Conservation (phyloP, 257 asterid species). For the Lantana camara region DNA sequence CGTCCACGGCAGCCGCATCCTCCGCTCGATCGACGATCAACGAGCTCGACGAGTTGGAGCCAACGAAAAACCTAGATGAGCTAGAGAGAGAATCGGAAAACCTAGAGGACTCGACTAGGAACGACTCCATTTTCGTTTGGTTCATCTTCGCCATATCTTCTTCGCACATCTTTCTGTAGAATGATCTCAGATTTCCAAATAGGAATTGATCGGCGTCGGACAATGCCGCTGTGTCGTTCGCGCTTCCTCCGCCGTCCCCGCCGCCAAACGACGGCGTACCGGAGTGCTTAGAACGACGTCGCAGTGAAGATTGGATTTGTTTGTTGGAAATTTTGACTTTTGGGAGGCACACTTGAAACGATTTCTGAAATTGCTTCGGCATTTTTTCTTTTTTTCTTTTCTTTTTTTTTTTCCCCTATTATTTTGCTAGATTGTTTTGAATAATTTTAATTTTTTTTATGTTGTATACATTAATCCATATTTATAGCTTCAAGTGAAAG, state of each 20-base stretch:
- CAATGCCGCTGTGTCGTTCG: conserved; percentile 31
- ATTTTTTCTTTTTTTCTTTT: conserved; percentile 26
- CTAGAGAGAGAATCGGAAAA: conserved; percentile 21
- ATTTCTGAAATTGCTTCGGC: conserved; percentile 51
- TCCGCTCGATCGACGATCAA: conserved; percentile 4
- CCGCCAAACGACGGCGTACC: conserved; percentile 41
- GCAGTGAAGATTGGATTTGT: conserved; percentile 13
- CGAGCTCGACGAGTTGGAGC: too few relatives aligned
- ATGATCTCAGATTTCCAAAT: conserved; percentile 48
- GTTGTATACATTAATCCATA: too few relatives aligned
- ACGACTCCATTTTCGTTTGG: background rate
- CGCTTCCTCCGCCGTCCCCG: conserved; percentile 3
- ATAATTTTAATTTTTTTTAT: too few relatives aligned
- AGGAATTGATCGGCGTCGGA: conserved; percentile 51
- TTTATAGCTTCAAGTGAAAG: too few relatives aligned
- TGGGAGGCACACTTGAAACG: conserved; percentile 37
- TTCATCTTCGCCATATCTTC: conserved; percentile 25
- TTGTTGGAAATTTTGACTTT: conserved; percentile 36
- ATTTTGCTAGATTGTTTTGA: too few relatives aligned
- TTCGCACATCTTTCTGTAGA: conserved; percentile 30
- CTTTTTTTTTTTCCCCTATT: too few relatives aligned
- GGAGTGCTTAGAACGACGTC: conserved; percentile 34
- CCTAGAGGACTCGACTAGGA: conserved; percentile 24
- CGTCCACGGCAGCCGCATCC: conserved; percentile 4
- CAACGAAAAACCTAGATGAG: conserved; percentile 18